Evolutionary conservation across 495 filamentous ascomycete genomes (phyloP).

Genomic region (Choiromyces venosus): DNA sequence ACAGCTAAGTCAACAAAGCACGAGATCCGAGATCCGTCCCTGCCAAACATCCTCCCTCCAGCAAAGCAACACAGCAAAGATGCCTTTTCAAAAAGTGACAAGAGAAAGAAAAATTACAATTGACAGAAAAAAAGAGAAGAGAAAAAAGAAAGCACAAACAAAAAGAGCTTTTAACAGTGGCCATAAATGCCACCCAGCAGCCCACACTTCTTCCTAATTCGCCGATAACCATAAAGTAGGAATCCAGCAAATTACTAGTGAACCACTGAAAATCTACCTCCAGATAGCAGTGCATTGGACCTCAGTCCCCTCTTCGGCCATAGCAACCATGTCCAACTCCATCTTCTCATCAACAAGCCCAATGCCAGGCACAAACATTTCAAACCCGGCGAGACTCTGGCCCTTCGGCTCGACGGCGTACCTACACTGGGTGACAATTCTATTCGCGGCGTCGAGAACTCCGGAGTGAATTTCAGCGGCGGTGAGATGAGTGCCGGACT

Average conservation of each 20-base stretch:
- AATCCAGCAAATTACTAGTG: not conserved
- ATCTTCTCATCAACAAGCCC: not conserved
- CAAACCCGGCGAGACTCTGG: not conserved
- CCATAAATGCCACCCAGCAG: not conserved
- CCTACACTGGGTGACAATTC: not conserved
- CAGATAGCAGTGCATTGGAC: not conserved
- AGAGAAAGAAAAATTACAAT: not conserved
- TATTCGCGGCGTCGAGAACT: not conserved
- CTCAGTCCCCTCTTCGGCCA: not conserved
- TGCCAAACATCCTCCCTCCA: not conserved
- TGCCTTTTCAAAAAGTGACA: not conserved
- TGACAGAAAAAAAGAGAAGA: not conserved
- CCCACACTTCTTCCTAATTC: not conserved
- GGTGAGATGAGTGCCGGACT: not conserved
- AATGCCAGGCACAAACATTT: not conserved
- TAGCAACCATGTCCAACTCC: not conserved
- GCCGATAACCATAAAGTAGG: not conserved
- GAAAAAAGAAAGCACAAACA: not conserved
- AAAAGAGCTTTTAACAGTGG: not conserved
- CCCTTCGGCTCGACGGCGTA: not conserved
- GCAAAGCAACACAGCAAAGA: not conserved
- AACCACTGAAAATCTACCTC: not conserved
- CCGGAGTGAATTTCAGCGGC: not conserved
- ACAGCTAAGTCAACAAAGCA: not conserved
- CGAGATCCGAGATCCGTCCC: not conserved